phyloP scores from a whole-genome alignment of 225 moss, liverwort and hornwort species.

The Physcomitrium patens region DNA sequence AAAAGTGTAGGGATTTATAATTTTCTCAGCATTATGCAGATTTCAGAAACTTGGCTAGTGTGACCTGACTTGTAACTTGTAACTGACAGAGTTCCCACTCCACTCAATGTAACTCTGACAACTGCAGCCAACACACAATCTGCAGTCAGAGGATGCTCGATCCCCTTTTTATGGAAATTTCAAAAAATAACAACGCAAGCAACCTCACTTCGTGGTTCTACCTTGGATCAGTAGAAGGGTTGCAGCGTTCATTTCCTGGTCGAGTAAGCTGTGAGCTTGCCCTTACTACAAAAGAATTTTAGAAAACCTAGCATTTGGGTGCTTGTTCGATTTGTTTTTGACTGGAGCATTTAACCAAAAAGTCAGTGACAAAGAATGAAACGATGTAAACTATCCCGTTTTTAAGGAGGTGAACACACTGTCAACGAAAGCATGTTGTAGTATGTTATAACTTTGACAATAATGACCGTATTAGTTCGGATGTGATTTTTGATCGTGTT shows the following conservation, averaged over 20 bases:
- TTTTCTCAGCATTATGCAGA: too few species aligned
- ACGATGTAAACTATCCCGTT: too few species aligned
- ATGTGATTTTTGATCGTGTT: slow-evolving; percentile 15
- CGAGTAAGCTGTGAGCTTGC: slow-evolving; percentile 38
- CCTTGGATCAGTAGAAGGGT: slow-evolving; percentile 53
- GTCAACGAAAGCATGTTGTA: too few species aligned
- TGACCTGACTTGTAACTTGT: slow-evolving; percentile 6
- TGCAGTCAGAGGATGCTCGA: slow-evolving; percentile 63
- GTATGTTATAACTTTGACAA: too few species aligned
- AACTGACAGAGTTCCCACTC: slow-evolving; percentile 39
- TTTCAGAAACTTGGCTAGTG: too few species aligned
- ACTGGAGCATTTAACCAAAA: too few species aligned
- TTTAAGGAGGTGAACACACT: too few species aligned
- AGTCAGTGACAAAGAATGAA: too few species aligned
- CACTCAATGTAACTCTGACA: slow-evolving; percentile 23
- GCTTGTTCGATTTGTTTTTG: too few species aligned
- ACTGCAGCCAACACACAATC: slow-evolving; percentile 41
- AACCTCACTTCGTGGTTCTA: slow-evolving; percentile 58
- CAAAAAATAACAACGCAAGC: slow-evolving; percentile 37
- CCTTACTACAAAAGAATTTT: background rate
- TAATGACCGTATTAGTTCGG: too few species aligned
- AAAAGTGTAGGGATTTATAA: too few species aligned
- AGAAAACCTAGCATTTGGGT: background rate
- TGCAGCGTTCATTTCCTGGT: slow-evolving; percentile 58
- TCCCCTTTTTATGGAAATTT: slow-evolving; percentile 44